These are phyloP conservation scores for Tylopilus balloui DNA, from an alignment of 768 basidiomycete species.

Conservation along the genomic window DNA sequence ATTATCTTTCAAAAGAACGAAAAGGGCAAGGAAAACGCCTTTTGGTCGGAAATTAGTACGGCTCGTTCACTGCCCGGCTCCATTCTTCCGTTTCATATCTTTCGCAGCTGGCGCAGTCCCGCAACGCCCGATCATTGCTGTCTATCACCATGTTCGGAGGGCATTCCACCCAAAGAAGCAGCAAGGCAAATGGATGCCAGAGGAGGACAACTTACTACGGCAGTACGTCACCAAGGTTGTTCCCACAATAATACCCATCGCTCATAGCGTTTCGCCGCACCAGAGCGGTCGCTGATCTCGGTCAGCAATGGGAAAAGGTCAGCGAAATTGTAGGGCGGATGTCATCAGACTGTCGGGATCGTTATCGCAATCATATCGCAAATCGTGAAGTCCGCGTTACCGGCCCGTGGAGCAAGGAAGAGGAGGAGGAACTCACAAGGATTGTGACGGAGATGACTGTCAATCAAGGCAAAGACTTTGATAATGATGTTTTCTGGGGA, in stretches of 20 bases:
- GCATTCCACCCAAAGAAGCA: slow-evolving; percentile 62
- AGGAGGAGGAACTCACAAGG: slow-evolving; percentile 67
- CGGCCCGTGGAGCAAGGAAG: slow-evolving; percentile 76
- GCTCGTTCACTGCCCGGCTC: slow-evolving; percentile 20
- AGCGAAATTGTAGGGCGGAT: slow-evolving; percentile 65
- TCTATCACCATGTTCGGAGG: slow-evolving; percentile 78
- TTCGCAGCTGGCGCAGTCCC: slow-evolving; percentile 61
- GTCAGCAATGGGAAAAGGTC: slow-evolving; percentile 80
- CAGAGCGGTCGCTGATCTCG: slow-evolving; percentile 66
- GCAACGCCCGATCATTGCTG: slow-evolving; percentile 74
- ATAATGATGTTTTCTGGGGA: slow-evolving; percentile 82
- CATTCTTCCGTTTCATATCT: slow-evolving; percentile 7
- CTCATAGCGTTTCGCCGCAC: slow-evolving; percentile 3
- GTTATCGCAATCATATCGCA: slow-evolving; percentile 79
- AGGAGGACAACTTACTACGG: slow-evolving; percentile 61
- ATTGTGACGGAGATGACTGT: slow-evolving; percentile 77
- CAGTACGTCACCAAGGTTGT: slow-evolving; percentile 41
- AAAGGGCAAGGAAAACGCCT: slow-evolving; percentile 56
- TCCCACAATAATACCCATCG: not conserved
- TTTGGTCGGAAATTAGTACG: slow-evolving; percentile 81
- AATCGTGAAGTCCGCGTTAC: slow-evolving; percentile 57
- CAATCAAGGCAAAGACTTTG: slow-evolving; percentile 64
- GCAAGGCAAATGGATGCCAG: slow-evolving; percentile 64
- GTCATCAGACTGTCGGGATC: slow-evolving; percentile 78
- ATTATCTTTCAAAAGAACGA: slow-evolving; percentile 67